These are phyloP conservation scores for Zygoascus sp. DNA, from an alignment of 1,139 yeast species.

Conservation along the genomic window DNA sequence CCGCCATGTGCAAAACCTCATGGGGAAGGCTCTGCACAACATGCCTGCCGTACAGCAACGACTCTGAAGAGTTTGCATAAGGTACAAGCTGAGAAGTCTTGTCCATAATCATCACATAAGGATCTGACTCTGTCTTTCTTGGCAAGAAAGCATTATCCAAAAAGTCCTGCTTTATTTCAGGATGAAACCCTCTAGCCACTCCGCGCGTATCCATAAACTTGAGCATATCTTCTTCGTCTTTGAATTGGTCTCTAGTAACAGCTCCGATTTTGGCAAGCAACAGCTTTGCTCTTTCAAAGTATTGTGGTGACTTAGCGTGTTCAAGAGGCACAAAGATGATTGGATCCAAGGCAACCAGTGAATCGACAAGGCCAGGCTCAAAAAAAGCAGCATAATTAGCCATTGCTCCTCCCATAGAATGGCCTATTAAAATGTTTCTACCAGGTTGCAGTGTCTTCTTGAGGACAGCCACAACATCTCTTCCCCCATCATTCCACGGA, in stretches of 20 bases:
- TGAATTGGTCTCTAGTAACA: conserved; percentile 29
- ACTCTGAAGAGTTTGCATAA: conserved; percentile 1
- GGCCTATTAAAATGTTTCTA: conserved; percentile 56
- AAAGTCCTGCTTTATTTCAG: conserved; percentile 44
- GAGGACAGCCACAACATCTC: conserved; percentile 51
- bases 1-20: conserved; percentile 1
- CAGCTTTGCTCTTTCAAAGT: too few relatives aligned
- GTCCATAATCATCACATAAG: not conserved
- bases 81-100: not conserved
- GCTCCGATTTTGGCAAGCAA: not conserved
- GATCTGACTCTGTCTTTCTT: conserved; percentile 4
- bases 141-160: conserved; percentile 36
- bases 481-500: conserved; percentile 64
- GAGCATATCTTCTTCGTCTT: conserved; percentile 39
- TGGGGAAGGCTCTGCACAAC: not conserved
- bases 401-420: conserved; percentile 67
- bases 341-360: conserved; percentile 58
- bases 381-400: conserved; percentile 47
- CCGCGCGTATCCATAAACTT: conserved; percentile 43
- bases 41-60: not conserved
- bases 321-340: conserved; percentile 40
- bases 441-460: conserved; percentile 36
- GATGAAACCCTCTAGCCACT: conserved; percentile 46
- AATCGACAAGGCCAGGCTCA: conserved; percentile 53
- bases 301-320: not conserved